These are phyloP conservation scores for Exophiala bonariae DNA, from an alignment of 2,329 filamentous ascomycete genomes.

Conservation along the genomic window DNA sequence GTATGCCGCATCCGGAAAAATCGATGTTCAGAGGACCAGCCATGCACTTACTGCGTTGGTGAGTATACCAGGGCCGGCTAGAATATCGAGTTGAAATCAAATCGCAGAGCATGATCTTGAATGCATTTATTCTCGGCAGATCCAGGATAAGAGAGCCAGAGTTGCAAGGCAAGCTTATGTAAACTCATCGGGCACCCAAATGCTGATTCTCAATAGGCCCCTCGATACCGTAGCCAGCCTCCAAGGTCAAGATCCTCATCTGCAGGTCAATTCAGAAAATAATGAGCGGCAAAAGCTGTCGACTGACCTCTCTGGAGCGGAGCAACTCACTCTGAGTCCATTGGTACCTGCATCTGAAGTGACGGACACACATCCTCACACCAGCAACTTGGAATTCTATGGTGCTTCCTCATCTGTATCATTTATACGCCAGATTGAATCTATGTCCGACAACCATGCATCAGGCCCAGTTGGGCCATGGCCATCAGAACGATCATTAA, in stretches of 20 bases:
- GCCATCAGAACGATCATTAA: conserved; percentile 38
- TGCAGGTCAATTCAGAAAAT: neutral
- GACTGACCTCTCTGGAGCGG: neutral
- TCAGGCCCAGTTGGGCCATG: conserved; percentile 8
- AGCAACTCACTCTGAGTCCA: neutral
- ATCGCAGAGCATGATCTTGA: conserved; percentile 34
- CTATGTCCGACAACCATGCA: conserved; percentile 36
- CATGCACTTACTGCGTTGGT: conserved; percentile 48
- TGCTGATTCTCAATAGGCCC: too few species aligned
- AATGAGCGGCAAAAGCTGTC: neutral
- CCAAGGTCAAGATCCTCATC: neutral
- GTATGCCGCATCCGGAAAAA: conserved; percentile 50
- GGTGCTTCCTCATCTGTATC: conserved; percentile 50
- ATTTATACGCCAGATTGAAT: conserved; percentile 37
- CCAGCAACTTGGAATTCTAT: conserved; percentile 49
- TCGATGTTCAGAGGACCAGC: conserved; percentile 48
- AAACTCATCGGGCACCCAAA: neutral
- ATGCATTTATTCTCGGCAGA: conserved; percentile 37
- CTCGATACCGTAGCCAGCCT: neutral
- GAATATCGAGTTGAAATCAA: conserved; percentile 2
- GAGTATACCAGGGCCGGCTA: conserved; percentile 19
- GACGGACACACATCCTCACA: conserved; percentile 47
- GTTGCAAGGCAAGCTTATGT: neutral
- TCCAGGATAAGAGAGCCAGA: conserved; percentile 13
- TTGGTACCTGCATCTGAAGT: conserved; percentile 38